Conservation (phyloP, 1,284 basidiomycete genomes). For the Schizophyllum amplum region DNA sequence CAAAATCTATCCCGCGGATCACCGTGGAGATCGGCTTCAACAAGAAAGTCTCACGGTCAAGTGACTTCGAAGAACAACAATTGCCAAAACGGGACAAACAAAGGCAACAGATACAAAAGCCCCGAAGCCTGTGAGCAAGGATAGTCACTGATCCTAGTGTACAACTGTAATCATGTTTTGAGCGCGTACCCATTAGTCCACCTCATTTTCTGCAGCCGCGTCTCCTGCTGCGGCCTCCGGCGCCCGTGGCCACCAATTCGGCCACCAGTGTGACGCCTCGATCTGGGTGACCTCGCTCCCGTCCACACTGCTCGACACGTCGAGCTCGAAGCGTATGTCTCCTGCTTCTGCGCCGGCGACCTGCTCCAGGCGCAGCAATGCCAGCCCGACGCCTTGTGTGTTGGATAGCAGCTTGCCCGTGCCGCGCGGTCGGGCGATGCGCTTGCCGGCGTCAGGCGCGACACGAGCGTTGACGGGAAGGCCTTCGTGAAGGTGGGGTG, state of each 20-base stretch:
- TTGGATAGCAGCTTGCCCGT: constrained; percentile 60
- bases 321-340: constrained; percentile 32
- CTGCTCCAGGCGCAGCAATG: constrained; percentile 65
- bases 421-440: constrained; percentile 44
- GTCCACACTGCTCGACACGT: constrained; percentile 15
- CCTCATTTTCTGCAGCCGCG: not conserved
- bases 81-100: not conserved
- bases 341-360: constrained; percentile 31
- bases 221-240: not conserved
- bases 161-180: too few species aligned
- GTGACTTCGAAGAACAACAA: too few species aligned
- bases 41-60: not conserved
- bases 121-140: not conserved
- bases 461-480: constrained; percentile 15
- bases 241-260: constrained; percentile 60
- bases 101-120: not conserved
- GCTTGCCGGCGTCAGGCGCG: constrained; percentile 19
- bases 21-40: not conserved
- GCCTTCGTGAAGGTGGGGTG: constrained; percentile 7
- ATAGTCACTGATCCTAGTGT: too few species aligned
- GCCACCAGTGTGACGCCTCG: constrained; percentile 49
- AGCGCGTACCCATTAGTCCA: too few species aligned
- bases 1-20: not conserved
- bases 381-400: constrained; percentile 52
- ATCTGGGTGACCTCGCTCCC: constrained; percentile 24